These are phyloP conservation scores for Euphorbia lathyris DNA, from an alignment of 345 rosid genomes.

Conservation along the genomic window DNA sequence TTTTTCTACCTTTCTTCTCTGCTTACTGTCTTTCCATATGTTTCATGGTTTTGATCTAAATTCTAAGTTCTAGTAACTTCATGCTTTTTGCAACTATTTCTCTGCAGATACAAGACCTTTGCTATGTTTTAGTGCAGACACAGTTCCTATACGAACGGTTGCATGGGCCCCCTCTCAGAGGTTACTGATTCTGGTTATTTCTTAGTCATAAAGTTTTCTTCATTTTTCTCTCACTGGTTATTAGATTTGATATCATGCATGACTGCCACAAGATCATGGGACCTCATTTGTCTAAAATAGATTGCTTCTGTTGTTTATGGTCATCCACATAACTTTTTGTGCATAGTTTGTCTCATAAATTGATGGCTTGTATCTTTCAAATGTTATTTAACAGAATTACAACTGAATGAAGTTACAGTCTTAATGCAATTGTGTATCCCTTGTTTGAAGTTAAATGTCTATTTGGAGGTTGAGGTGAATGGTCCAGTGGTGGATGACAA, in stretches of 20 bases:
- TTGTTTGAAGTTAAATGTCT: neutral
- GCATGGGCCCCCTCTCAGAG: slow-evolving; percentile 87
- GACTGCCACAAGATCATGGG: neutral
- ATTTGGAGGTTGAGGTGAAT: neutral
- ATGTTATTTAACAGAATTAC: neutral
- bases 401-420: neutral
- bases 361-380: neutral
- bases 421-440: neutral
- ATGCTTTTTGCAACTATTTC: slow-evolving; percentile 16
- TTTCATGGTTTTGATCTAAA: neutral
- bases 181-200: slow-evolving; percentile 34
- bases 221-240: neutral
- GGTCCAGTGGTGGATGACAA: neutral
- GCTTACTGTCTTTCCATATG: neutral
- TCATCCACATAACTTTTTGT: neutral
- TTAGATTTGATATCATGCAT: neutral
- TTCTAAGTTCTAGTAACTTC: slow-evolving; percentile 1
- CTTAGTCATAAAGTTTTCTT: neutral
- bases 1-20: slow-evolving; percentile 2
- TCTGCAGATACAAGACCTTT: slow-evolving; percentile 82
- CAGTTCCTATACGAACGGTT: slow-evolving; percentile 72
- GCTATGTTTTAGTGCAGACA: slow-evolving; percentile 83
- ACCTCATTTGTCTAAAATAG: neutral
- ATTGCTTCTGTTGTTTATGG: neutral
- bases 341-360: neutral